phyloP scores from a whole-genome alignment of 805 yeast genomes.

The Clavispora asparagi region DNA sequence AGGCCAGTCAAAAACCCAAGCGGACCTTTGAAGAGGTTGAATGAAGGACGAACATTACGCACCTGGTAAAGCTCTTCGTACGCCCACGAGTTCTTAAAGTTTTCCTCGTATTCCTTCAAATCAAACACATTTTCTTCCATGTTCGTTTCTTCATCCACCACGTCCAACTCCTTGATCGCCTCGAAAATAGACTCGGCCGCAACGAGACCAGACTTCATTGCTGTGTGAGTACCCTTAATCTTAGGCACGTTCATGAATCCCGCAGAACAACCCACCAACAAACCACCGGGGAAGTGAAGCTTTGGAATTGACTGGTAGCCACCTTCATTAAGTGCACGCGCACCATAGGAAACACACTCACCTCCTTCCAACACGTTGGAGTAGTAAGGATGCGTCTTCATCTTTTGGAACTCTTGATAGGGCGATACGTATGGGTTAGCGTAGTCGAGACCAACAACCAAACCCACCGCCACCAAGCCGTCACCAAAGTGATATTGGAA shows the following conservation, averaged over 20 bases:
- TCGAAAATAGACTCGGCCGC: conserved; percentile 84
- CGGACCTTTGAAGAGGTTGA: conserved; percentile 46
- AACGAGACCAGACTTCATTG: conserved; percentile 90
- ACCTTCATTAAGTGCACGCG: conserved; percentile 96
- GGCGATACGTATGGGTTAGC: conserved; percentile 94
- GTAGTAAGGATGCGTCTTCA: conserved; percentile 91
- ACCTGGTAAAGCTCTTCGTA: conserved; percentile 76
- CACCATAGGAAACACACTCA: conserved; percentile 88
- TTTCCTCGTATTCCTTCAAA: conserved; percentile 55
- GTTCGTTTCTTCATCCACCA: conserved; percentile 38
- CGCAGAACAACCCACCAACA: conserved; percentile 90
- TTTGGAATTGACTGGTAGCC: conserved; percentile 92
- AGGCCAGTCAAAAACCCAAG: conserved; percentile 82
- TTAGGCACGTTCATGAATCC: conserved; percentile 98
- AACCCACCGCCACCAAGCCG: conserved; percentile 82
- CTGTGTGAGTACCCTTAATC: conserved; percentile 96
- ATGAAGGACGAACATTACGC: conserved; percentile 90
- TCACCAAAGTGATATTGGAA: conserved; percentile 97
- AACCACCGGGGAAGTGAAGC: conserved; percentile 92
- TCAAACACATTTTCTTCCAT: conserved; percentile 41
- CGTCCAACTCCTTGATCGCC: conserved; percentile 36
- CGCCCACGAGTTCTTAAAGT: conserved; percentile 77
- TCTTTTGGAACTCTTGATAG: conserved; percentile 88
- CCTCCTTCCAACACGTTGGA: conserved; percentile 75
- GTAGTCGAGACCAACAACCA: conserved; percentile 94